These are phyloP conservation scores for Galeopsis tetrahit DNA, from an alignment of 257 asterid species.

Conservation along the genomic window DNA sequence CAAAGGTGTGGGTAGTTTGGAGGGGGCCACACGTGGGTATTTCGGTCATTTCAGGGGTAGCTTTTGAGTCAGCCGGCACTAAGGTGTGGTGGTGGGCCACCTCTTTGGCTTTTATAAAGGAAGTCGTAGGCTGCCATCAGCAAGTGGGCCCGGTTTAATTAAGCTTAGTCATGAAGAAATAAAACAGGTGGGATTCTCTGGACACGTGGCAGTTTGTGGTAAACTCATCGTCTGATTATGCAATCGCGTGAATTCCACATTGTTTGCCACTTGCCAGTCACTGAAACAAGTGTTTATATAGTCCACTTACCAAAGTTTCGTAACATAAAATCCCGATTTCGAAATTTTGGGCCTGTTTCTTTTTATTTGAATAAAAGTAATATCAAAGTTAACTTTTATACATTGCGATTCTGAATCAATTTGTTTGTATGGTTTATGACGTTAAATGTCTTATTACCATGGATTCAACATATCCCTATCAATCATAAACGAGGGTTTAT, in stretches of 20 bases:
- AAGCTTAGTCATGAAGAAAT: slow-evolving; percentile 87
- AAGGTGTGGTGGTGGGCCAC: slow-evolving; percentile 45
- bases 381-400: neutral
- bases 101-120: slow-evolving; percentile 38
- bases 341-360: neutral
- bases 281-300: no score
- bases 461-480: no score
- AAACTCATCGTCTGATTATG: neutral
- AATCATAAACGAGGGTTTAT: no score
- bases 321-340: no score
- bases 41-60: slow-evolving; percentile 36
- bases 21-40: slow-evolving; percentile 47
- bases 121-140: slow-evolving; percentile 41
- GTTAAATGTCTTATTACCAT: no score
- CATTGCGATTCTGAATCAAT: no score
- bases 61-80: slow-evolving; percentile 84
- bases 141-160: slow-evolving; percentile 41
- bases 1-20: slow-evolving; percentile 23
- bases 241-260: neutral
- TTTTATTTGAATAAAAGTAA: neutral
- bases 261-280: neutral
- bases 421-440: no score
- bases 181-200: slow-evolving; percentile 36
- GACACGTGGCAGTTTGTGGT: slow-evolving; percentile 39
- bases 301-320: no score